Conservation (phyloP, 192 early-diverging fungal species). For the Entophlyctis luteolus region DNA sequence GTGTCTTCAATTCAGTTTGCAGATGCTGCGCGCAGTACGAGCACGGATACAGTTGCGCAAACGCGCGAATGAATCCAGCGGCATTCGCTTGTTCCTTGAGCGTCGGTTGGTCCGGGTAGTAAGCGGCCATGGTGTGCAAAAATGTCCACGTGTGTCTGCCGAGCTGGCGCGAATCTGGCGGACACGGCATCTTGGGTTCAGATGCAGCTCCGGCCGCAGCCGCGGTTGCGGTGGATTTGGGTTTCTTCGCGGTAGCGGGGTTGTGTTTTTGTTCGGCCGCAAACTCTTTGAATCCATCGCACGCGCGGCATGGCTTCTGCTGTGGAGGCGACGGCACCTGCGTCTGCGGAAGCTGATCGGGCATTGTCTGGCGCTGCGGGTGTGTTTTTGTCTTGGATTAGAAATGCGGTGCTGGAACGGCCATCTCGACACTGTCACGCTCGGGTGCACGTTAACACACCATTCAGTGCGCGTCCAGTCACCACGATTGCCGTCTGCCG, state of each 20-base stretch:
- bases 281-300: conserved; percentile 26
- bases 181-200: conserved; percentile 65
- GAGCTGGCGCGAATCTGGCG: conserved; percentile 75
- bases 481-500: too few relatives aligned
- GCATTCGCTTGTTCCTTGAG: conserved; percentile 59
- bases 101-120: conserved; percentile 83
- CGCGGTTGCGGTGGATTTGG: not conserved
- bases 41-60: conserved; percentile 91
- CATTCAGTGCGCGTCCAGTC: too few relatives aligned
- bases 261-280: conserved; percentile 17
- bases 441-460: too few relatives aligned
- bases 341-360: too few relatives aligned
- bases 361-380: too few relatives aligned
- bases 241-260: not conserved
- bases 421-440: too few relatives aligned
- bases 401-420: too few relatives aligned
- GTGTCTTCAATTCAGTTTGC: conserved; percentile 64
- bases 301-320: conserved; percentile 17
- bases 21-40: conserved; percentile 83
- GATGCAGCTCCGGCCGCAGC: not conserved
- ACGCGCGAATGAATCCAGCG: conserved; percentile 41
- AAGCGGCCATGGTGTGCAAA: conserved; percentile 94
- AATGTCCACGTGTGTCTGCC: conserved; percentile 95
- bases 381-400: too few relatives aligned
- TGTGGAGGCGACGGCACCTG: too few relatives aligned